phyloP scores from a whole-genome alignment of 495 filamentous ascomycete species.

The Penicillium pulvis region DNA sequence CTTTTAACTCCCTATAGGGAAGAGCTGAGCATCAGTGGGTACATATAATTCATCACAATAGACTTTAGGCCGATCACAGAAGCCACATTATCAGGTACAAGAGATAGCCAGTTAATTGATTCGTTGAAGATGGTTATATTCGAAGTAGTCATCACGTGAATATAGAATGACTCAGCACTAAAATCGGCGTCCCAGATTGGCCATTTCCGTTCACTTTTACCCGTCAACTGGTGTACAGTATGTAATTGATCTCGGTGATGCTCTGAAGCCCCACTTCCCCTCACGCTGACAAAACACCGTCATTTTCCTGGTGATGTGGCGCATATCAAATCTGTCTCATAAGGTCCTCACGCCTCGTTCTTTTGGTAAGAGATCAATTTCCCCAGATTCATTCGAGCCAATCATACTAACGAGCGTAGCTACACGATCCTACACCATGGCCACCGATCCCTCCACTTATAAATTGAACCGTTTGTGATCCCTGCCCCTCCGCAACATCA shows the following conservation, averaged over 20 bases:
- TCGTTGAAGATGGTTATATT: too few species aligned
- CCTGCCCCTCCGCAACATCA: background rate
- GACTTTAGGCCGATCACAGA: too few species aligned
- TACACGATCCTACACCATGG: conserved; percentile 61
- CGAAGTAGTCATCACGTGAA: too few species aligned
- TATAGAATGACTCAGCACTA: too few species aligned
- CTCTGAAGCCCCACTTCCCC: background rate
- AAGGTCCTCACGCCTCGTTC: conserved; percentile 32
- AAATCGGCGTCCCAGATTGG: too few species aligned
- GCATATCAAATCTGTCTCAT: conserved; percentile 6
- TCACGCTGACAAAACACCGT: conserved; percentile 1
- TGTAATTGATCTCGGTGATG: background rate
- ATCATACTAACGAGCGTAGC: conserved; percentile 23
- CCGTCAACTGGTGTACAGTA: background rate
- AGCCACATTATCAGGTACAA: too few species aligned
- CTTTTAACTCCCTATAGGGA: too few species aligned
- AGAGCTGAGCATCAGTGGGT: too few species aligned
- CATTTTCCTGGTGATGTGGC: background rate
- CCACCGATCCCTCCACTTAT: conserved; percentile 78
- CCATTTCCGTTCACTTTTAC: too few species aligned
- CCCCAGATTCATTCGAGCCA: conserved; percentile 13
- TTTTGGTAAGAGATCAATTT: background rate
- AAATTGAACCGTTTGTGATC: conserved; percentile 76
- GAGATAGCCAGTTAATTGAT: too few species aligned
- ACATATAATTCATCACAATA: too few species aligned